Conservation (phyloP, 345 rosid genomes). For the Limnanthes douglasii region DNA sequence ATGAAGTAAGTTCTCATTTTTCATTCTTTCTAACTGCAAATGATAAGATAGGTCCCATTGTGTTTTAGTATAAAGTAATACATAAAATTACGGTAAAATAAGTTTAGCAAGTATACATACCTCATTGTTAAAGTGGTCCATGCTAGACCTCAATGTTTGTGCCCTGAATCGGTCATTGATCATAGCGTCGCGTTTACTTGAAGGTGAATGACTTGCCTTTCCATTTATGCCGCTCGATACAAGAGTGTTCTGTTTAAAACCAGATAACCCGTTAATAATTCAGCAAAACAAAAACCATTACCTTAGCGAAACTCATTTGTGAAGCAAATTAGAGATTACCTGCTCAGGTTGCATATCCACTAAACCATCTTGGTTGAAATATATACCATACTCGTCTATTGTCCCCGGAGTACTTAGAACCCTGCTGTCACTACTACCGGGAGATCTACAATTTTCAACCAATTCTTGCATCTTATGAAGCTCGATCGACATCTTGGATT, state of each 20-base stretch:
- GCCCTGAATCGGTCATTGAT: conserved; percentile 49
- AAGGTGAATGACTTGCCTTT: conserved; percentile 18
- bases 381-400: not conserved
- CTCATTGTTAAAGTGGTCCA: conserved; percentile 86
- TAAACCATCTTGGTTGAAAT: conserved; percentile 10
- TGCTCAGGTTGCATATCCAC: conserved; percentile 16
- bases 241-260: conserved; percentile 33
- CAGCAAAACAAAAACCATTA: no score
- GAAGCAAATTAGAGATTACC: conserved; percentile 22
- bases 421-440: conserved; percentile 2
- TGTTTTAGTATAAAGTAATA: not conserved
- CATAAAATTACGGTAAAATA: not conserved
- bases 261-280: no score
- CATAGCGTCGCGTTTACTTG: conserved; percentile 28
- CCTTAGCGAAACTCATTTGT: no score
- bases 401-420: conserved; percentile 8
- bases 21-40: conserved; percentile 85
- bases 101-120: conserved; percentile 14
- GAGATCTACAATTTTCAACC: conserved; percentile 20
- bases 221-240: conserved; percentile 24
- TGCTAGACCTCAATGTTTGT: conserved; percentile 59
- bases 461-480: conserved; percentile 31
- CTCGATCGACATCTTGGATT: conserved; percentile 37
- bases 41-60: conserved; percentile 2
- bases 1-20: conserved; percentile 64